Base-by-base conservation (phyloP, 2,329 filamentous ascomycete genomes). In the Aspergillus niger region DNA sequence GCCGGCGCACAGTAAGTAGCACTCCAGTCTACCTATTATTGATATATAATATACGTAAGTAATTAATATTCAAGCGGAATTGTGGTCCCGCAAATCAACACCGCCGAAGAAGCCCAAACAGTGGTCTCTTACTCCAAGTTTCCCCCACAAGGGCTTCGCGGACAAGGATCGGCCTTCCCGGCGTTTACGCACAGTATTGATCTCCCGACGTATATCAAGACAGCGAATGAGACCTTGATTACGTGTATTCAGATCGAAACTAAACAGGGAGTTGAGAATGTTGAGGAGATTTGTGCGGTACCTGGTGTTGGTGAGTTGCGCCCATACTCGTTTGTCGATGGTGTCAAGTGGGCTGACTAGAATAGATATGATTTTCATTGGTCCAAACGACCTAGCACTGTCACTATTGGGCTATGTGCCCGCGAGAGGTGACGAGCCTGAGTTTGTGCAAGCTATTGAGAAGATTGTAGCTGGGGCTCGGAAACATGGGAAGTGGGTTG, bases 41-140 rank as follows among this genome's bases (percentile, higher is more conserved):
- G 5, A n/a, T n/a, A 4, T 2, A 13, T 3, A n/a, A 17, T n/a
- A 15, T 8, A 8, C 32, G 3, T 8, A 30, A 43, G 22, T 59
- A 8, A 59, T 22, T 0, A 10, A 1, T 6, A 1, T 24, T n/a
- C 22, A 13, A 57, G 58, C 69, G 69, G 70, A 38, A 90, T 88
- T 82, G 83, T 91, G 8, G 67, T 72, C 0, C 70, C 68, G 2
- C 67, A 70, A 56, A 68, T 73, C 65, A 84, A 86, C 63, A 82
- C 82, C 0, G 83, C 86, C 2, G 81, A 82, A 20, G 84, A 72
- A 47, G 69, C 67, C 8, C 39, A 56, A n/a, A 55, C 62, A 15
- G 61, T 74, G 13, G 69, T 74, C 1, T 55, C 64, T 3, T 51
- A 38, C 10, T 59, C 67, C 28, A 74, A 74, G 54, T 75, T 71